Evolutionary conservation across 768 basidiomycete species (phyloP).

Genomic region (Gymnopilus junonius): DNA sequence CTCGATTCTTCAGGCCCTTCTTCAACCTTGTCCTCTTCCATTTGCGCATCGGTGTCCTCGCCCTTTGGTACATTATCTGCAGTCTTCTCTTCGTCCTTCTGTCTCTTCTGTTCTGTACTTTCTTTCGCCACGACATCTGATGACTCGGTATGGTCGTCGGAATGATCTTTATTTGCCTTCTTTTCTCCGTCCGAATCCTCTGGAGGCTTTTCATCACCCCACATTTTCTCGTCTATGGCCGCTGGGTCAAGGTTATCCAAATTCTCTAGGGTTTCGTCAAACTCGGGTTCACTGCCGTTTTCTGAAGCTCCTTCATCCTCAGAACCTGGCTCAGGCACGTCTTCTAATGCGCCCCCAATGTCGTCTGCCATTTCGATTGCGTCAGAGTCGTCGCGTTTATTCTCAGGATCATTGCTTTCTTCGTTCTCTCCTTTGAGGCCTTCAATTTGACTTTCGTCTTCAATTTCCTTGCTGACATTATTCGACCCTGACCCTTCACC

Average conservation of each 20-base stretch:
- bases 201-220: constrained; percentile 82
- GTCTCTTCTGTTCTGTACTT: constrained; percentile 41
- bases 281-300: constrained; percentile 59
- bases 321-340: constrained; percentile 71
- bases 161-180: constrained; percentile 65
- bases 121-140: constrained; percentile 87
- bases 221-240: constrained; percentile 94
- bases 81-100: constrained; percentile 32
- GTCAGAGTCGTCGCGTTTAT: constrained; percentile 63
- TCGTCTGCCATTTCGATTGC: constrained; percentile 93
- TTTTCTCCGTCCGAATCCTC: constrained; percentile 55
- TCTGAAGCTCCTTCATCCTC: constrained; percentile 56
- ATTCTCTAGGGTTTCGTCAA: constrained; percentile 84
- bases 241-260: constrained; percentile 83
- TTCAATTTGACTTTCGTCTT: constrained; percentile 96
- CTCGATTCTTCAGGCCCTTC: constrained; percentile 43
- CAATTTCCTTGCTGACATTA: constrained; percentile 92
- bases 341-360: constrained; percentile 85
- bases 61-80: constrained; percentile 31
- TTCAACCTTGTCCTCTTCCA: constrained; percentile 29
- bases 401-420: constrained; percentile 48
- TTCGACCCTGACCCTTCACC: constrained; percentile 86
- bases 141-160: constrained; percentile 47
- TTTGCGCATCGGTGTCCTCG: constrained; percentile 19
- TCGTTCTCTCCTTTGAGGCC: constrained; percentile 76